Evolutionary conservation across 2,329 filamentous ascomycete genomes (phyloP).

Genomic region (Chrysosporium keratinophilum): DNA sequence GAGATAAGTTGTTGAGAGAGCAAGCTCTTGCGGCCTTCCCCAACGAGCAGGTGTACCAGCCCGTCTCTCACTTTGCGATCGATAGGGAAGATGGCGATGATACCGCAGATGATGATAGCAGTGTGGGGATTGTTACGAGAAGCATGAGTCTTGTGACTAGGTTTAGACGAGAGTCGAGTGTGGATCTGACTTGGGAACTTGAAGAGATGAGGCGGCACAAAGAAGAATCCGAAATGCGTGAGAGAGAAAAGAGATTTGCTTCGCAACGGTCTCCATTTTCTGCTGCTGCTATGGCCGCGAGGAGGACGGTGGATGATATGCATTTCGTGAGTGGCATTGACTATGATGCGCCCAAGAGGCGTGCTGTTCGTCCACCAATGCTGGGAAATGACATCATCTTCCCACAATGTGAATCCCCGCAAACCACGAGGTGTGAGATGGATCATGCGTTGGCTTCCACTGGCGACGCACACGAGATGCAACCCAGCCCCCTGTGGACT

Average conservation of each 20-base stretch:
- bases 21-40: slow-evolving; percentile 41
- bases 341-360: slow-evolving; percentile 39
- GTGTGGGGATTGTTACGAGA: slow-evolving; percentile 21
- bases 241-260: slow-evolving; percentile 20
- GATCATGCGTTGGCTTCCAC: slow-evolving; percentile 51
- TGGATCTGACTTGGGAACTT: slow-evolving; percentile 58
- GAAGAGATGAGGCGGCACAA: slow-evolving; percentile 71
- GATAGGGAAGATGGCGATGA: slow-evolving; percentile 32
- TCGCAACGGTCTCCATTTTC: slow-evolving; percentile 23
- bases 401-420: slow-evolving; percentile 70
- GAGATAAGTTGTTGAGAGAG: slow-evolving; percentile 69
- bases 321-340: slow-evolving; percentile 6
- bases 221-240: slow-evolving; percentile 47
- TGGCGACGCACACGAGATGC: slow-evolving; percentile 30
- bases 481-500: slow-evolving; percentile 52
- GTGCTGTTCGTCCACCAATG: slow-evolving; percentile 67
- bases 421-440: slow-evolving; percentile 72
- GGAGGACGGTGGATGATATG: slow-evolving; percentile 16
- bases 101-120: slow-evolving; percentile 23
- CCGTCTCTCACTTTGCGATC: slow-evolving; percentile 40
- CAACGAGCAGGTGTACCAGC: slow-evolving; percentile 39
- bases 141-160: slow-evolving; percentile 22
- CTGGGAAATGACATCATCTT: slow-evolving; percentile 72
- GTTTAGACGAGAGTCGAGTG: slow-evolving; percentile 36
- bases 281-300: slow-evolving; percentile 23